Conservation (phyloP, 2,329 filamentous ascomycete species). For the Colletotrichum paranaense region DNA sequence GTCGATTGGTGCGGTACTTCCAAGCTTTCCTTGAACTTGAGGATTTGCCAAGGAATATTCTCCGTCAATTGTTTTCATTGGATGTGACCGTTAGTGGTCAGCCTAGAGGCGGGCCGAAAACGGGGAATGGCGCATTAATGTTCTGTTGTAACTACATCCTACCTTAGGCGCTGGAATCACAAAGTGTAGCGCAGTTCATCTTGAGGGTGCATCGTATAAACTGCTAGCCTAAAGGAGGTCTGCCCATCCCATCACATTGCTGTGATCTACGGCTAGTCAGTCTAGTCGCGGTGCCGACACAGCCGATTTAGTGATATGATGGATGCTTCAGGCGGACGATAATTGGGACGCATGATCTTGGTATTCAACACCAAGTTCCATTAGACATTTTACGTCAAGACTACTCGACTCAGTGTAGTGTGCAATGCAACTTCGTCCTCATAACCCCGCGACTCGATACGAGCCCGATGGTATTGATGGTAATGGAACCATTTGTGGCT, state of each 20-base stretch:
- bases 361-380: too few relatives aligned
- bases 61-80: background rate
- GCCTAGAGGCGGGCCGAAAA: background rate
- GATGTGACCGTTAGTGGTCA: background rate
- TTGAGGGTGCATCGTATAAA: background rate
- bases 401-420: too few relatives aligned
- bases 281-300: too few relatives aligned
- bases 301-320: too few relatives aligned
- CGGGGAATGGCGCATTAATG: background rate
- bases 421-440: too few relatives aligned
- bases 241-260: background rate
- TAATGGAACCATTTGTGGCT: too few relatives aligned
- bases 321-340: background rate
- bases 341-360: too few relatives aligned
- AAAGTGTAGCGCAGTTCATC: background rate
- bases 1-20: constrained; percentile 23
- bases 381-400: too few relatives aligned
- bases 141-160: background rate
- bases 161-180: background rate
- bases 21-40: background rate
- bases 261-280: too few relatives aligned
- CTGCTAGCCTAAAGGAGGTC: background rate
- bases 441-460: too few relatives aligned
- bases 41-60: background rate
- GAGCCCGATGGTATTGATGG: too few relatives aligned